Evolutionary conservation across 208 protist genomes (phyloP).

Genomic region (Naegleria fowleri): DNA sequence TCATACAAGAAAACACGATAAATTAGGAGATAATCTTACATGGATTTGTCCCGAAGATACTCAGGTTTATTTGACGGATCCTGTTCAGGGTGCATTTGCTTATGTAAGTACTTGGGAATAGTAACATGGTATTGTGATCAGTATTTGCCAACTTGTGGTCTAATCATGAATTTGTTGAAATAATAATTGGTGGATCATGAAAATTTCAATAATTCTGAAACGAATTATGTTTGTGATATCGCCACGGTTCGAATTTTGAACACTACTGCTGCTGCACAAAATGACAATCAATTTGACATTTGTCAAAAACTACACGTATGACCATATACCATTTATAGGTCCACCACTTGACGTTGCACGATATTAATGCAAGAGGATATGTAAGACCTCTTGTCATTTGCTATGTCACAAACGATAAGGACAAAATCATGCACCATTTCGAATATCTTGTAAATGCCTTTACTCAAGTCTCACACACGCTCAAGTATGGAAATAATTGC

Average conservation of each 20-base stretch:
- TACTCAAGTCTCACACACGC: background rate
- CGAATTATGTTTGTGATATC: too few relatives aligned
- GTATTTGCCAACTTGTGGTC: too few relatives aligned
- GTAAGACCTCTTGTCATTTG: constrained; percentile 7
- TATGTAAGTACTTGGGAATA: background rate
- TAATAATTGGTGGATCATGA: too few relatives aligned
- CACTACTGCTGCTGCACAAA: too few relatives aligned
- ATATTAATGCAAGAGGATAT: constrained; percentile 28
- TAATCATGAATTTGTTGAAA: too few relatives aligned
- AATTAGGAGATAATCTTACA: background rate
- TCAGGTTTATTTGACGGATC: background rate
- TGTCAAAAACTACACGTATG: background rate
- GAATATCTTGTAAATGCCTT: background rate
- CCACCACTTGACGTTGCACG: background rate
- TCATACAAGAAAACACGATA: constrained; percentile 2
- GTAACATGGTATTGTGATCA: too few relatives aligned
- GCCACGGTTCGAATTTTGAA: too few relatives aligned
- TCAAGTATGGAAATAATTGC: constrained; percentile 26
- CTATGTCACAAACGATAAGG: constrained; percentile 4
- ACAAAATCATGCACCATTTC: constrained; percentile 26
- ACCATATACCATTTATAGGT: too few relatives aligned
- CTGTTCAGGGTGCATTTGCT: background rate
- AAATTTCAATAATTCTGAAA: too few relatives aligned
- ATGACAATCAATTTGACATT: background rate
- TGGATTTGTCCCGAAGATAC: constrained; percentile 7